Conservation (phyloP, 352 stramenopile species). For the Phytophthora sojae region DNA sequence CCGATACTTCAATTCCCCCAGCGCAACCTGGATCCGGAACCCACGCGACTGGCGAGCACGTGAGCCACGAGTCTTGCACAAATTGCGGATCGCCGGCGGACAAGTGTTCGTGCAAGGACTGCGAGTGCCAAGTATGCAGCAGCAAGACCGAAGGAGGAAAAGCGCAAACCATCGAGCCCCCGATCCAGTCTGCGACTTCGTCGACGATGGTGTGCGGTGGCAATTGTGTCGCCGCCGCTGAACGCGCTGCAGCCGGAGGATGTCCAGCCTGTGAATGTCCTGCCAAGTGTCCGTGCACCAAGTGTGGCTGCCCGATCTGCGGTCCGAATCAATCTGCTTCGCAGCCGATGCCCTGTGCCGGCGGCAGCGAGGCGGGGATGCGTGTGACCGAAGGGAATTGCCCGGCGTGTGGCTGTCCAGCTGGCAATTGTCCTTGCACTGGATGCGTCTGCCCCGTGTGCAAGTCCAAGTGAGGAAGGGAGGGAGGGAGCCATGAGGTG, state of each 20-base stretch:
- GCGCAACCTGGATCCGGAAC: background rate
- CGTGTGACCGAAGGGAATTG: conserved; percentile 15
- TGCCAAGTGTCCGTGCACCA: conserved; percentile 27
- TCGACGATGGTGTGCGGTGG: conserved; percentile 29
- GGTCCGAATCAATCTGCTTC: conserved; percentile 10
- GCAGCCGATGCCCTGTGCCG: conserved; percentile 3
- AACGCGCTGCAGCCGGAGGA: conserved; percentile 22
- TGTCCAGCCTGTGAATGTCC: conserved; percentile 31
- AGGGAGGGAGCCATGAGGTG: background rate
- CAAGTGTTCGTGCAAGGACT: conserved; percentile 46
- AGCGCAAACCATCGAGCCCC: conserved; percentile 9
- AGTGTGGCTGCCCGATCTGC: conserved; percentile 30
- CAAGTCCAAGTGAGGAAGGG: conserved; percentile 11
- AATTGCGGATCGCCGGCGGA: conserved; percentile 33
- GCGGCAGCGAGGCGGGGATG: conserved; percentile 8
- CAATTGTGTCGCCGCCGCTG: conserved; percentile 22
- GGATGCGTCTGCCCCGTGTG: conserved; percentile 29
- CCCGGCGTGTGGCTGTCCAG: conserved; percentile 34
- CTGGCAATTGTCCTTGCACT: conserved; percentile 28
- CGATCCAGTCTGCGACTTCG: conserved; percentile 36
- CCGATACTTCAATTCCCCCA: background rate
- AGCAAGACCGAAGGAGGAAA: conserved; percentile 9
- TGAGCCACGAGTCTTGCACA: conserved; percentile 32
- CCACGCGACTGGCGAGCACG: background rate
- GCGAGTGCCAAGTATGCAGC: conserved; percentile 41